These are phyloP conservation scores for Trichoderma sp. DNA, from an alignment of 2,329 filamentous ascomycete species.

Conservation along the genomic window DNA sequence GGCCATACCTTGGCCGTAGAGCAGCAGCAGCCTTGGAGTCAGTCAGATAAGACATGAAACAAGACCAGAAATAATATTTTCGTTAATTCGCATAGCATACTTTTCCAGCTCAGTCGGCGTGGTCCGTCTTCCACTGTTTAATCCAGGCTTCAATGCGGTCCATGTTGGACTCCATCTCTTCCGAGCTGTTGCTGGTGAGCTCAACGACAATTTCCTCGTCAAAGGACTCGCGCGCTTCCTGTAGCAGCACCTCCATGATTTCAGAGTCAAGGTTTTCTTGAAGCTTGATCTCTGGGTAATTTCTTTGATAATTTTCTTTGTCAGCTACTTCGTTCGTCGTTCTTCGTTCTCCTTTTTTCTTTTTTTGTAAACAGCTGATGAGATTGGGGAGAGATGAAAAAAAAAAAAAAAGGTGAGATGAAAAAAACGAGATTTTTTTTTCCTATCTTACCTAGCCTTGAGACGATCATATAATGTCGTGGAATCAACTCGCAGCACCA, in stretches of 20 bases:
- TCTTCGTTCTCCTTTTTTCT: neutral
- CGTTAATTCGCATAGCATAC: neutral
- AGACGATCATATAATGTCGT: constrained; percentile 82
- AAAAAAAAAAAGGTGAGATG: neutral
- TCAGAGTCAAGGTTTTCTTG: constrained; percentile 97
- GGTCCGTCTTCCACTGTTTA: constrained; percentile 75
- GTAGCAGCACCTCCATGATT: constrained; percentile 92
- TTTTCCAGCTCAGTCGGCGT: constrained; percentile 25
- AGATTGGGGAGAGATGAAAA: neutral
- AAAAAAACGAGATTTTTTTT: constrained; percentile 25
- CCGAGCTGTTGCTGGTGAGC: constrained; percentile 75
- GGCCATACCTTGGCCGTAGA: neutral
- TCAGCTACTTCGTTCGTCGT: neutral
- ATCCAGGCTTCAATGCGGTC: constrained; percentile 83
- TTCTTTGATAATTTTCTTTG: constrained; percentile 48
- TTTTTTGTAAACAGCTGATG: neutral
- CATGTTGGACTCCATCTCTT: constrained; percentile 87
- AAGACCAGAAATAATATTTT: neutral
- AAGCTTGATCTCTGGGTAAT: constrained; percentile 82
- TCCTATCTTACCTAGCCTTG: constrained; percentile 59
- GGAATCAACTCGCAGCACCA: constrained; percentile 83
- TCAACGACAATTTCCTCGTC: constrained; percentile 87
- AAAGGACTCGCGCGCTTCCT: constrained; percentile 87
- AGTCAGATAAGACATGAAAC: neutral
- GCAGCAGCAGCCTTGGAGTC: neutral